Evolutionary conservation across 257 asterid species (phyloP).

Genomic region (Penstemon davidsonii): DNA sequence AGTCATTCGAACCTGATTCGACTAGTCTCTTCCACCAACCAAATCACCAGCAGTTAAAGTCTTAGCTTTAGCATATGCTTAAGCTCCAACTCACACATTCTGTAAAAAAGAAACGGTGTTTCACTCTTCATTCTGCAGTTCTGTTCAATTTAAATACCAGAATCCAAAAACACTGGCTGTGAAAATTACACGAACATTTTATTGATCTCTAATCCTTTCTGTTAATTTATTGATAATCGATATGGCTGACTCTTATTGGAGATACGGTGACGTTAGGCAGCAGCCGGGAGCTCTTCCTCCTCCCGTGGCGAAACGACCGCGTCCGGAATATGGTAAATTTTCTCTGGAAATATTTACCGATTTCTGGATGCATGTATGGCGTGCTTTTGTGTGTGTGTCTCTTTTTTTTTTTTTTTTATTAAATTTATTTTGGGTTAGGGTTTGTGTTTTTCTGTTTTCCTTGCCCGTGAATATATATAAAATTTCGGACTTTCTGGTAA

Average conservation of each 20-base stretch:
- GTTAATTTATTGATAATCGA: background rate
- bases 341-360: background rate
- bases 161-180: constrained; percentile 22
- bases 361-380: background rate
- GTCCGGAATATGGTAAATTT: constrained; percentile 58
- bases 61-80: too few species aligned
- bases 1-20: too few species aligned
- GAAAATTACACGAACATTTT: constrained; percentile 11
- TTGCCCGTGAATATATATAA: background rate
- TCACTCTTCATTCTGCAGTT: background rate
- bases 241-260: constrained; percentile 84
- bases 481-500: background rate
- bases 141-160: constrained; percentile 14
- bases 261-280: constrained; percentile 60
- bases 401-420: background rate
- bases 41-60: too few species aligned
- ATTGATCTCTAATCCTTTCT: background rate
- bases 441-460: background rate
- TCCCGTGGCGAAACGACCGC: constrained; percentile 67
- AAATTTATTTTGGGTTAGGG: constrained; percentile 15
- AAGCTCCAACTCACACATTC: too few species aligned
- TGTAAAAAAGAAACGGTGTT: too few species aligned
- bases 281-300: constrained; percentile 46
- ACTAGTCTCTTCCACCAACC: too few species aligned
- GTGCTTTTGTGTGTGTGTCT: background rate